Percentiles rank a stretch among this genome's conserved stretches.
These are phyloP conservation scores for Plasmodium ovale DNA, from an alignment of 169 alveolate species.

Conservation along the genomic window DNA sequence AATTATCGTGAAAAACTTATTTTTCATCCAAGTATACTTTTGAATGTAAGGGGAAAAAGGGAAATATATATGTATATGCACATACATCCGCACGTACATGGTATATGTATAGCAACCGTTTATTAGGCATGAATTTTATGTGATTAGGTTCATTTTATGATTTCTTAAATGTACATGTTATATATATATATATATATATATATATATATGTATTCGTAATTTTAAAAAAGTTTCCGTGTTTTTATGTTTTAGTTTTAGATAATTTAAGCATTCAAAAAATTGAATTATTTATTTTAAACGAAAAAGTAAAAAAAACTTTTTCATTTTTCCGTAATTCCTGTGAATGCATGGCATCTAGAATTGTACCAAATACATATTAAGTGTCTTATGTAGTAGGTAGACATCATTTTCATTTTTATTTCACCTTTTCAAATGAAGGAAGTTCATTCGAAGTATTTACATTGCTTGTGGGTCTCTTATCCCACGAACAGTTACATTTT, in stretches of 20 bases:
- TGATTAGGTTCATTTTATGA: background rate
- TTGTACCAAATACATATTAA: no score
- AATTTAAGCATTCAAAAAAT: no score
- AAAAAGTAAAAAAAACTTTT: background rate
- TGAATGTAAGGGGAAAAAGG: background rate
- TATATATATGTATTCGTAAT: background rate
- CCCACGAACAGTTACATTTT: no score
- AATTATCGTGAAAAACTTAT: background rate
- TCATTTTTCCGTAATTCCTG: background rate
- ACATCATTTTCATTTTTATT: no score
- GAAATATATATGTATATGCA: background rate
- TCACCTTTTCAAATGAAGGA: no score
- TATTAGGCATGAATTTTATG: background rate
- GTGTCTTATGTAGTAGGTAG: no score
- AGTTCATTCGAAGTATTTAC: no score
- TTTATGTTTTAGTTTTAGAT: background rate
- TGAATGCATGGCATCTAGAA: background rate
- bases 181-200: no score
- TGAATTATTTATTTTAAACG: background rate
- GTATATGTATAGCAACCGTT: background rate
- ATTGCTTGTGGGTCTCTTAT: no score
- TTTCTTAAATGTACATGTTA: no score
- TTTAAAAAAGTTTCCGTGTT: background rate
- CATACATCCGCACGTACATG: background rate
- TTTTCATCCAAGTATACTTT: background rate